Conservation (phyloP, 2,329 filamentous ascomycete genomes). For the Verticillium alfalfae region DNA sequence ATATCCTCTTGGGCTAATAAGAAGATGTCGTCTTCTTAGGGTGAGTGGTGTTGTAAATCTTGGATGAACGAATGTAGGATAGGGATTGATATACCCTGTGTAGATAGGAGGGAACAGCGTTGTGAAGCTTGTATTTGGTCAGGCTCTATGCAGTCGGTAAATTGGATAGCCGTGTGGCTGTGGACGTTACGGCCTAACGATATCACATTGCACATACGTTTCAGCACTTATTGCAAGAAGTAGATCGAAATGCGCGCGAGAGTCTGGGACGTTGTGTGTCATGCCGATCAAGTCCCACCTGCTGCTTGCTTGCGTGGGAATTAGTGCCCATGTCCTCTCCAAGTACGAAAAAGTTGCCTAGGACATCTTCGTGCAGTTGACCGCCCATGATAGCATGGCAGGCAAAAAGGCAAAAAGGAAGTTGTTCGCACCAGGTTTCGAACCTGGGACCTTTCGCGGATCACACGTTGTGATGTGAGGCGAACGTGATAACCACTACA, state of each 20-base stretch:
- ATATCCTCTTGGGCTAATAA: slow-evolving; percentile 32
- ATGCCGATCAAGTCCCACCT: no score
- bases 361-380: not conserved
- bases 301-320: no score
- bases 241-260: no score
- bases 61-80: not conserved
- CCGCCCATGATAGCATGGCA: not conserved
- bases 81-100: not conserved
- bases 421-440: not conserved
- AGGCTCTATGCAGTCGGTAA: no score
- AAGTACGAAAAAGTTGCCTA: no score
- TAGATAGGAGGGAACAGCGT: not conserved
- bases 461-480: not conserved
- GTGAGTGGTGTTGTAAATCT: not conserved
- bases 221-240: no score
- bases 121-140: not conserved
- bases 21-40: not conserved
- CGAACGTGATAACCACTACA: slow-evolving; percentile 3
- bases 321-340: no score
- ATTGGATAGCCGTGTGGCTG: no score
- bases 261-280: no score
- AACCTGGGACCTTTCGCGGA: slow-evolving; percentile 1
- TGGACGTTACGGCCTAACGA: no score
- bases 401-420: not conserved
- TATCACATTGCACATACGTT: no score